These are phyloP conservation scores for Tricholoma bakamatsutake DNA, from an alignment of 768 basidiomycete genomes.

Conservation along the genomic window DNA sequence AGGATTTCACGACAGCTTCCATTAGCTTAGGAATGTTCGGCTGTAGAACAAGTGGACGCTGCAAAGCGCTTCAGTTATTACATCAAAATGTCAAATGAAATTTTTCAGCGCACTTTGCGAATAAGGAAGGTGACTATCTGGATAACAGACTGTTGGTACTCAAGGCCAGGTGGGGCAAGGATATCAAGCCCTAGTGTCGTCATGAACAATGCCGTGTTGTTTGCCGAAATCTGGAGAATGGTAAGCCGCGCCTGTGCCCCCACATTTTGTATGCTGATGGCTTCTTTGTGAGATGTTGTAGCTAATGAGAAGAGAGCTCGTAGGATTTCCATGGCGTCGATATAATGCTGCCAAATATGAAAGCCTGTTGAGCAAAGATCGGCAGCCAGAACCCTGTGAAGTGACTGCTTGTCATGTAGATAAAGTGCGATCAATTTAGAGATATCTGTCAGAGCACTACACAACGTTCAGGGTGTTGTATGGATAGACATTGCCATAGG, in stretches of 20 bases:
- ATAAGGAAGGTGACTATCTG: slow-evolving; percentile 92
- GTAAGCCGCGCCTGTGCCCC: slow-evolving; percentile 77
- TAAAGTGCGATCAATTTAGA: slow-evolving; percentile 78
- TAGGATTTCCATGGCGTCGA: slow-evolving; percentile 85
- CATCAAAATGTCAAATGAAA: background rate
- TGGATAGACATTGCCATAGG: background rate
- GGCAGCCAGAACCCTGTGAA: slow-evolving; percentile 68
- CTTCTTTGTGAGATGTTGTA: slow-evolving; percentile 66
- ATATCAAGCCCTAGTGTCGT: slow-evolving; percentile 90
- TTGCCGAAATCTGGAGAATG: slow-evolving; percentile 76
- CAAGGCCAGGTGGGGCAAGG: slow-evolving; percentile 63
- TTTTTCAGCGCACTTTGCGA: slow-evolving; percentile 55
- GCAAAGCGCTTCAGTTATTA: background rate
- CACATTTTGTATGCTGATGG: slow-evolving; percentile 59
- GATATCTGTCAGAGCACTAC: slow-evolving; percentile 74
- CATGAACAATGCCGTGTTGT: slow-evolving; percentile 89
- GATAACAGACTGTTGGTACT: slow-evolving; percentile 83
- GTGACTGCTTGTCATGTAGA: slow-evolving; percentile 65
- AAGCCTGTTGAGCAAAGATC: slow-evolving; percentile 92
- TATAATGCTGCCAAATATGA: slow-evolving; percentile 89
- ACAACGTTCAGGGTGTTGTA: slow-evolving; percentile 1
- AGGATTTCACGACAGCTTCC: slow-evolving; percentile 93
- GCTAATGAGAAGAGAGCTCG: slow-evolving; percentile 80
- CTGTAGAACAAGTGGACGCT: slow-evolving; percentile 84
- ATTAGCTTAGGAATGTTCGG: slow-evolving; percentile 79